Conservation (phyloP, 345 rosid species). For the Bruguiera parviflora region DNA sequence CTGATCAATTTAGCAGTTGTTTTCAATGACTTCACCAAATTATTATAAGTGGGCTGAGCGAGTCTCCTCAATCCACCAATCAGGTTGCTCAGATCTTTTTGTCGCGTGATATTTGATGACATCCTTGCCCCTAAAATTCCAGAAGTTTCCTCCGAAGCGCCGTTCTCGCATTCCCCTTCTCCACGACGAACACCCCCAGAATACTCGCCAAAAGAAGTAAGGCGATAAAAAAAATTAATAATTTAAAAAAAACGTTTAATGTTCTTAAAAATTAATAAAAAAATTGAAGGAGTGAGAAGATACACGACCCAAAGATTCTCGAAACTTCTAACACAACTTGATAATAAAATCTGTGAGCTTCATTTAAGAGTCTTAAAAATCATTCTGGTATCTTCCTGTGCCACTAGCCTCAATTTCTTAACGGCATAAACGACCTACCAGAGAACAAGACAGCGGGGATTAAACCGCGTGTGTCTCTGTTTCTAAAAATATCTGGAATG, state of each 20-base stretch:
- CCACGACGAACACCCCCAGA: no score
- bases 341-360: constrained; percentile 2
- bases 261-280: neutral
- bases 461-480: neutral
- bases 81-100: neutral
- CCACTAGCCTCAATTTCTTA: neutral
- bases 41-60: neutral
- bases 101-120: constrained; percentile 1
- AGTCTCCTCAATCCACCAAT: constrained; percentile 7
- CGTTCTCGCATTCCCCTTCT: neutral
- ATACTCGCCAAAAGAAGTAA: constrained; percentile 1
- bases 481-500: neutral
- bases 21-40: constrained; percentile 3
- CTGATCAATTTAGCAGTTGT: neutral
- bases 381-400: constrained; percentile 6
- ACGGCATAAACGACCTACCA: constrained; percentile 28
- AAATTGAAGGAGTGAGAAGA: neutral
- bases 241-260: neutral
- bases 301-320: constrained; percentile 12
- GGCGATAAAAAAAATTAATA: neutral
- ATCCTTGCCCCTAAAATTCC: constrained; percentile 24
- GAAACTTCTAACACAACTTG: constrained; percentile 38
- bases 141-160: constrained; percentile 37
- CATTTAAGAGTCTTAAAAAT: constrained; percentile 9
- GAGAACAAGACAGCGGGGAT: neutral